Conservation (phyloP, 2,329 filamentous ascomycete species). For the Cercospora brassicicola region DNA sequence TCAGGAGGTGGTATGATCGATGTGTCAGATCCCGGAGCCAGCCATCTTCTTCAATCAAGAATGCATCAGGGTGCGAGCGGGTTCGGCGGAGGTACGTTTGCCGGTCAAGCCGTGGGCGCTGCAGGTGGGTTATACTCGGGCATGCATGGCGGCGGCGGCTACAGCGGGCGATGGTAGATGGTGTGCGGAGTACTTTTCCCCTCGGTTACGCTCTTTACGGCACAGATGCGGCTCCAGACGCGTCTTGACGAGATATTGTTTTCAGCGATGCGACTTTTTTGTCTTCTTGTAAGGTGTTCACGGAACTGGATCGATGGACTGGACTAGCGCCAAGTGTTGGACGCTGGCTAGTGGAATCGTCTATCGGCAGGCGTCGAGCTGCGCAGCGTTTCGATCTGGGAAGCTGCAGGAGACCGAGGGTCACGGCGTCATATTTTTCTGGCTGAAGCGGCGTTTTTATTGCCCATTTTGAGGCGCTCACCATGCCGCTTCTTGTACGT, state of each 20-base stretch:
- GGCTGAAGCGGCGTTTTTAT: constrained; percentile 14
- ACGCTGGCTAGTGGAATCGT: constrained; percentile 29
- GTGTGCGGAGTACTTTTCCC: constrained; percentile 18
- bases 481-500: constrained; percentile 38
- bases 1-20: constrained; percentile 92
- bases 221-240: constrained; percentile 15
- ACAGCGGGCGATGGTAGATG: constrained; percentile 35
- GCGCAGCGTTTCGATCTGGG: background rate
- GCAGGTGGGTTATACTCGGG: constrained; percentile 33
- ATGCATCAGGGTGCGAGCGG: constrained; percentile 84
- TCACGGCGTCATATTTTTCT: constrained; percentile 18
- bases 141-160: constrained; percentile 37
- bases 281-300: constrained; percentile 34
- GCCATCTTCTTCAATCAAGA: constrained; percentile 84
- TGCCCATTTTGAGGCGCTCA: constrained; percentile 25
- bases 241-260: constrained; percentile 24
- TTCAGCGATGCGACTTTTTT: constrained; percentile 23
- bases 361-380: constrained; percentile 26
- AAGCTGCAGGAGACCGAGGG: constrained; percentile 7
- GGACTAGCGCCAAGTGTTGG: constrained; percentile 35
- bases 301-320: constrained; percentile 27
- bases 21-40: constrained; percentile 83
- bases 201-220: constrained; percentile 18
- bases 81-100: constrained; percentile 38
- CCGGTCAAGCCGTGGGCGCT: constrained; percentile 28